Evolutionary conservation across 2,329 filamentous ascomycete species (phyloP).

Genomic region (Sarocladiaceae sp.): DNA sequence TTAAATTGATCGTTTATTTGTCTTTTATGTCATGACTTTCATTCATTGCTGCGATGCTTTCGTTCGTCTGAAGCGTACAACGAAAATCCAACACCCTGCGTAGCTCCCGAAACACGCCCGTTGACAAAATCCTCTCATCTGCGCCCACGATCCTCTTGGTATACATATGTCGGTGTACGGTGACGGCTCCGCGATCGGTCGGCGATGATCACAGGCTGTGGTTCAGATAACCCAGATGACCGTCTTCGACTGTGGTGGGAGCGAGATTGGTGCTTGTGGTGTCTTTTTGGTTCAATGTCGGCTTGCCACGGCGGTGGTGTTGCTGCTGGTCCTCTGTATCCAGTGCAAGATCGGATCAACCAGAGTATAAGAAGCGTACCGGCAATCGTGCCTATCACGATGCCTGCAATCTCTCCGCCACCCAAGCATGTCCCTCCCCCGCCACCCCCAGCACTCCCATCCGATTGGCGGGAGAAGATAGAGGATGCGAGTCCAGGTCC

Average conservation of each 20-base stretch:
- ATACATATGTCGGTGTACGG: neutral
- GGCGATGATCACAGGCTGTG: neutral
- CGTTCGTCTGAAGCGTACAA: too few relatives aligned
- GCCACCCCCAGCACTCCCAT: neutral
- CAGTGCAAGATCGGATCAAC: slow-evolving; percentile 37
- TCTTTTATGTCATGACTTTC: too few relatives aligned
- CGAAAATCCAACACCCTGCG: too few relatives aligned
- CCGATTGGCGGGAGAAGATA: neutral
- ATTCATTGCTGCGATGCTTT: too few relatives aligned
- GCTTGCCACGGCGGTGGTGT: neutral
- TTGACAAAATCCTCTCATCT: too few relatives aligned
- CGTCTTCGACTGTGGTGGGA: slow-evolving; percentile 1
- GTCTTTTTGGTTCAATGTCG: slow-evolving; percentile 1
- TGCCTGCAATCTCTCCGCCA: slow-evolving; percentile 45
- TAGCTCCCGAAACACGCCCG: too few relatives aligned
- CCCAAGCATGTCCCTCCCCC: slow-evolving; percentile 23
- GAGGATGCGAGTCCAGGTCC: too few relatives aligned
- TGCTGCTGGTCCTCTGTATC: neutral
- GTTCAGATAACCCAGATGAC: slow-evolving; percentile 1
- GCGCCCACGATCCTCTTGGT: neutral
- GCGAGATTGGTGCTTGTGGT: neutral
- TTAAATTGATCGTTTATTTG: too few relatives aligned
- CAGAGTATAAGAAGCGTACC: slow-evolving; percentile 40
- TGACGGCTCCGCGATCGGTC: neutral
- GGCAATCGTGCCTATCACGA: slow-evolving; percentile 41